These are phyloP conservation scores for Balamuthia mandrillaris DNA, from an alignment of 208 protist species.

Conservation along the genomic window DNA sequence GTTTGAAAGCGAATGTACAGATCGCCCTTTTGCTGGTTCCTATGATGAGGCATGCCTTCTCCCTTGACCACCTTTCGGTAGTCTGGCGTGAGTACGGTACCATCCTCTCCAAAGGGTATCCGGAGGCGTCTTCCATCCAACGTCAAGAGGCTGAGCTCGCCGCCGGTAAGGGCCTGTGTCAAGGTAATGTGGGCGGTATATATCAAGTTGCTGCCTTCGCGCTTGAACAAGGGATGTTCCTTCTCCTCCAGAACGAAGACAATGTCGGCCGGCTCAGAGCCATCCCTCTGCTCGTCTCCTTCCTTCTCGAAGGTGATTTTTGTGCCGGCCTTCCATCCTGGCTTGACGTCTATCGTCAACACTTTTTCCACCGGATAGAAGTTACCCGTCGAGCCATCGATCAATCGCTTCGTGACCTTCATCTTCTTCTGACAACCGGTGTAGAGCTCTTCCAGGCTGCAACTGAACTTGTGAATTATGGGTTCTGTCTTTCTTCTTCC, in stretches of 20 bases:
- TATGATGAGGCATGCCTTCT: constrained; percentile 66
- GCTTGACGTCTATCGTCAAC: constrained; percentile 87
- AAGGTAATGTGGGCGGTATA: constrained; percentile 46
- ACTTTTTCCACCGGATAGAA: constrained; percentile 68
- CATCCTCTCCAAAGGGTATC: constrained; percentile 46
- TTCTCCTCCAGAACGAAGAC: constrained; percentile 92
- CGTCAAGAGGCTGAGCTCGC: constrained; percentile 37
- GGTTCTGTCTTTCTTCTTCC: constrained; percentile 49
- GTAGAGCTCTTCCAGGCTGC: constrained; percentile 80
- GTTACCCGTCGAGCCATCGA: constrained; percentile 41
- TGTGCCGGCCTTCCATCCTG: constrained; percentile 93
- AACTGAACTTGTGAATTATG: constrained; percentile 50
- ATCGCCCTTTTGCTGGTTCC: constrained; percentile 46
- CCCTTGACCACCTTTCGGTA: constrained; percentile 3
- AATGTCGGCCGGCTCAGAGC: constrained; percentile 87
- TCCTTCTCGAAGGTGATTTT: constrained; percentile 85
- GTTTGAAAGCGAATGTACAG: constrained; percentile 60
- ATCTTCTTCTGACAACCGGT: constrained; percentile 78
- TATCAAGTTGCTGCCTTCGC: constrained; percentile 80
- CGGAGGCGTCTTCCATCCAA: constrained; percentile 47
- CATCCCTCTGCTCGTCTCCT: constrained; percentile 62
- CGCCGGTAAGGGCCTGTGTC: constrained; percentile 40
- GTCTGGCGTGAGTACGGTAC: constrained; percentile 50
- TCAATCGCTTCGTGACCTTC: constrained; percentile 68
- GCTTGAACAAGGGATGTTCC: constrained; percentile 82